phyloP scores from a whole-genome alignment of 2,329 filamentous ascomycete genomes.

The Paracorniculantispora psalliotae region DNA sequence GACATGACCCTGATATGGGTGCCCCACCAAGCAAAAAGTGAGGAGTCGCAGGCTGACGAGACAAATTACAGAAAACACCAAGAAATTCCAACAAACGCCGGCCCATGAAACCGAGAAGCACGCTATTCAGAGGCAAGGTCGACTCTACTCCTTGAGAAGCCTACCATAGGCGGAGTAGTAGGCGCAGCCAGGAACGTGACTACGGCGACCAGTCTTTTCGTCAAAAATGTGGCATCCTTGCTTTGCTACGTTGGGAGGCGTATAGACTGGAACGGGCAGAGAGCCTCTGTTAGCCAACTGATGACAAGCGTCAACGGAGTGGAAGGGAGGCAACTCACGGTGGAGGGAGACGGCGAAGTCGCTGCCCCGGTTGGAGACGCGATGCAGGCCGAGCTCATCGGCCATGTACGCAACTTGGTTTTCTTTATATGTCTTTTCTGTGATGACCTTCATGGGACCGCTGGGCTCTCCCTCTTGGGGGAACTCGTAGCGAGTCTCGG shows the following conservation, averaged over 20 bases:
- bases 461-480: slow-evolving; percentile 47
- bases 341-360: slow-evolving; percentile 83
- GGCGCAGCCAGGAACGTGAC: slow-evolving; percentile 63
- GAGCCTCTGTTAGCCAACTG: slow-evolving; percentile 25
- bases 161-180: slow-evolving; percentile 64
- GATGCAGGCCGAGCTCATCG: slow-evolving; percentile 81
- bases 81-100: slow-evolving; percentile 13
- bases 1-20: slow-evolving; percentile 1
- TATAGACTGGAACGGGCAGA: slow-evolving; percentile 55
- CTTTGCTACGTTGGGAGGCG: slow-evolving; percentile 81
- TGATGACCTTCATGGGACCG: slow-evolving; percentile 58
- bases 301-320: slow-evolving; percentile 25
- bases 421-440: slow-evolving; percentile 61
- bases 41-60: slow-evolving; percentile 10
- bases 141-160: slow-evolving; percentile 35
- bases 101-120: slow-evolving; percentile 8
- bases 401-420: slow-evolving; percentile 87
- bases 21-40: slow-evolving; percentile 6
- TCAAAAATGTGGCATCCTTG: slow-evolving; percentile 81
- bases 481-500: slow-evolving; percentile 76
- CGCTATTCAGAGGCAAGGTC: slow-evolving; percentile 1
- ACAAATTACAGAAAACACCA: slow-evolving; percentile 10
- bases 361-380: slow-evolving; percentile 69
- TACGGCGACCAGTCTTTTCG: slow-evolving; percentile 66
- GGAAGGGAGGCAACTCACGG: slow-evolving; percentile 38